Evolutionary conservation across 805 yeast genomes (phyloP), one percentile per base, ranked within the genome.

Genomic region (Starmerella etchellsii): DNA sequence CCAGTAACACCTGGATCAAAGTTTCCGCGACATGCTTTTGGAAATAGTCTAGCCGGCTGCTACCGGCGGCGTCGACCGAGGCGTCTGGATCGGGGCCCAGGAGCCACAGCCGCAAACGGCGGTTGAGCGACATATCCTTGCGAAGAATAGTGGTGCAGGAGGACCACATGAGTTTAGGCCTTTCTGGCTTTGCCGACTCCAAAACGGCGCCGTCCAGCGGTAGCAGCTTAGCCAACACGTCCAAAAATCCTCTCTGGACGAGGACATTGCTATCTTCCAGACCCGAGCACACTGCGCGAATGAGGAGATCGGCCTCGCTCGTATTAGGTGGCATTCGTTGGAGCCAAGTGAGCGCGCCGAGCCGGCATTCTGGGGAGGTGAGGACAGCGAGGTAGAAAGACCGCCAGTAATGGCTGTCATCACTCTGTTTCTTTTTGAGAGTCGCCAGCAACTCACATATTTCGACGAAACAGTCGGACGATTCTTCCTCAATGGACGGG

Each of bases 51-150:
- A 70, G 57, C 41, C 76, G 58, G 6, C 64, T 46, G 20, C 60
- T 30, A 28, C 47, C 40, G 23, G 44, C 25, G 45, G 41, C 21
- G 2, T 36, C 41, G 23, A 9, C 19, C 4, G 40, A n/a, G 7
- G 28, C n/a, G 20, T 49, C 50, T 19, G 62, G 63, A 22, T 77
- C 84, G 1, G 95, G 91, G 0, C 97, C 96, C 23, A 88, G 60
- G 7, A 91, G 63, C 94, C 95, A 91, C 44, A 71, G 77, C 95
- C 97, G 87, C 18, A 91, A 67, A 52, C 99, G 70, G 59, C 98
- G 70, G 58, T 91, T 91, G 44, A 91, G 68, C 8, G 96, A 84
- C 95, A 91, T 84, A 59, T 91, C 99, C 51, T 77, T 78, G 34
- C 79, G 74, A 33, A 84, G 63, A 2, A 91, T 78, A 0, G 87